These are phyloP conservation scores for Lantana camara DNA, from an alignment of 257 asterid species.

Conservation along the genomic window DNA sequence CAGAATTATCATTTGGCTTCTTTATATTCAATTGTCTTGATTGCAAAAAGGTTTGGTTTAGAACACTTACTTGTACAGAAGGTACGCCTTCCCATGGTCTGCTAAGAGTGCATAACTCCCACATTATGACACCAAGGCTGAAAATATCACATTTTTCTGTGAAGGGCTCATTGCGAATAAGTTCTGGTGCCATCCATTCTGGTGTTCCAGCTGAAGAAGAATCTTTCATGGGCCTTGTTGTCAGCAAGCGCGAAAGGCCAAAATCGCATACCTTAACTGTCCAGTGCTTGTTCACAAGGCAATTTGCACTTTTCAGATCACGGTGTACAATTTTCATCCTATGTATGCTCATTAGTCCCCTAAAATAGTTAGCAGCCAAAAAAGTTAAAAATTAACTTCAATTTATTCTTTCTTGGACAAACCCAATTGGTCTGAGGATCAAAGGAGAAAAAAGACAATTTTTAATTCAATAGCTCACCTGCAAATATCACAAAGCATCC, in stretches of 20 bases:
- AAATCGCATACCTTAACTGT: slow-evolving; percentile 88
- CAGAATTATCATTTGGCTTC: not conserved
- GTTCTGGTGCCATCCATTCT: slow-evolving; percentile 98
- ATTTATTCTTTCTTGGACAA: not conserved
- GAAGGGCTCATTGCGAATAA: slow-evolving; percentile 87
- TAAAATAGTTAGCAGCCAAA: slow-evolving; percentile 26
- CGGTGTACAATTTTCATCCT: slow-evolving; percentile 90
- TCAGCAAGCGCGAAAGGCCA: slow-evolving; percentile 76
- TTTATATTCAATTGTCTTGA: not conserved
- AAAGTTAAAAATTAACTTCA: slow-evolving; percentile 6
- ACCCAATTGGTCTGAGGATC: not conserved
- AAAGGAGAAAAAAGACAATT: slow-evolving; percentile 17
- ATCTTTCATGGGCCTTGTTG: slow-evolving; percentile 54
- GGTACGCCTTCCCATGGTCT: slow-evolving; percentile 92
- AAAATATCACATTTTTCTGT: slow-evolving; percentile 85
- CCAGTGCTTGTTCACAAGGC: slow-evolving; percentile 91
- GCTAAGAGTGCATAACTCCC: slow-evolving; percentile 88
- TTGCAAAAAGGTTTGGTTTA: not conserved
- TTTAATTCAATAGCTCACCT: slow-evolving; percentile 47
- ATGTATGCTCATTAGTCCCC: slow-evolving; percentile 87
- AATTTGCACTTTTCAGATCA: slow-evolving; percentile 92
- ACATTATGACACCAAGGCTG: slow-evolving; percentile 86
- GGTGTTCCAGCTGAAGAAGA: slow-evolving; percentile 91
- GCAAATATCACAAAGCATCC: slow-evolving; percentile 90
- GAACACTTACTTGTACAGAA: slow-evolving; percentile 56